Base-by-base conservation (phyloP, 768 basidiomycete species). In the Steccherinum ochraceum region DNA sequence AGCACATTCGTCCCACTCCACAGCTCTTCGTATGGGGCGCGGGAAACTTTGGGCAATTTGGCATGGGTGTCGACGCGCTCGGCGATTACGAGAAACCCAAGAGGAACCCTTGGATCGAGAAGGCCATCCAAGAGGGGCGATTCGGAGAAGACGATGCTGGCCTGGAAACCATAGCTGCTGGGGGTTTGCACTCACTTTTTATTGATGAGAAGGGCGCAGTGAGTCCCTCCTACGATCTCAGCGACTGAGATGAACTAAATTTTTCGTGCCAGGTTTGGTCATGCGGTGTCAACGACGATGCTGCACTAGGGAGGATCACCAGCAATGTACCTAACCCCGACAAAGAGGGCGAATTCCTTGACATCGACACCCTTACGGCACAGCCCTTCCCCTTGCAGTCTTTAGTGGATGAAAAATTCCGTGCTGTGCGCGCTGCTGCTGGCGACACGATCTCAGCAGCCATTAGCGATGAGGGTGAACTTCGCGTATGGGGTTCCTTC, bases 41-140 rank as follows among this genome's bases (percentile, higher is more conserved):
- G 11, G 93, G 93, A 23, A 93, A 95, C 67, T 92, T 93, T 70
- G 94, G 93, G 24, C 94, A 98, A 67, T 87, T 96, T 61, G 96
- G 94, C 25, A 80, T 95, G 73, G 95, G 95, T 30, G 81, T 82
- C 3, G 80, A 84, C 56, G 63, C 71, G 45, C 70, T 92, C 25
- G 81, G 74, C 51, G 91, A 95, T 66, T 76, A 86, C 50, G 69
- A 76, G 48, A 85, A 84, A 56, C 93, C 93, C 7, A 84, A 78
- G 60, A 78, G 83, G 51, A 93, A 90, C 64, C 54, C 67, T 0
- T 90, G 86, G 84, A 76, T 89, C 20, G 84, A 92, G 58, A 72
- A 83, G 60, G 79, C 85, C 66, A 89, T 92, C 12, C 70, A 78
- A 51, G 73, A 83, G 40, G 89, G 83, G 10, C 73, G 72, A 12